Base-by-base conservation (phyloP, 2,329 filamentous ascomycete genomes). In the Blumeria hordei region DNA sequence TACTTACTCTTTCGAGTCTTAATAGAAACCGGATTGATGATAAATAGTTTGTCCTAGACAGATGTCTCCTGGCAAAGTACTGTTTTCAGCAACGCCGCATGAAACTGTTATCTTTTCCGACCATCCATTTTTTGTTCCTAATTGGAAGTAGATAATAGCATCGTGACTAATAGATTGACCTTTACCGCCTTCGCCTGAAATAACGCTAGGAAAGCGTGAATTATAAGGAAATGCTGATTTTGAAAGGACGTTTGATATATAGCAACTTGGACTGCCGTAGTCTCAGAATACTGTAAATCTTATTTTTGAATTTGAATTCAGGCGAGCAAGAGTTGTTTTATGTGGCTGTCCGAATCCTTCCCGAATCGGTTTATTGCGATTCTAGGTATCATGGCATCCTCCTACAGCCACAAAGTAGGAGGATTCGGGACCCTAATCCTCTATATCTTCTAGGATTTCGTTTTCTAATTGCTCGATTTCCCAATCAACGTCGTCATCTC, bases 381-480 rank as follows among this genome's bases (percentile, higher is more conserved):
- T 47, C 33, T 47, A 16, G 44, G 33, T 28, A 9, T 47, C 18
- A 28, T 14, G 44, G 44, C 44, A 9, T 47, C 44, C 44, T 47
- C 44, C 44, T 47, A 47, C n/a, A 47, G 18, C 44, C 44, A 47
- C 44, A 47, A 47, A 47, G 33, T 47, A 47, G 44, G 44, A 47
- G n/a, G 44, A 47, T 47, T 47, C 44, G 44, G 44, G 44, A 47
- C 44, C 44, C 44, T 47, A 28, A 47, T 47, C 44, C 21, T 47
- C 44, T 18, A 8, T 11, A 3, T 47, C 44, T 21, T 47, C 9
- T 18, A 28, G 21, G 16, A 47, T 21, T 47, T 47, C 44, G 44
- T 47, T 47, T 28, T 47, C 44, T 14, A 47, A 47, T 28, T 47
- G 44, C 18, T 47, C 44, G 9, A 47, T 47, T 47, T 47, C 44